phyloP scores from a whole-genome alignment of 495 filamentous ascomycete species.

The Aspergillus mulundensis region DNA sequence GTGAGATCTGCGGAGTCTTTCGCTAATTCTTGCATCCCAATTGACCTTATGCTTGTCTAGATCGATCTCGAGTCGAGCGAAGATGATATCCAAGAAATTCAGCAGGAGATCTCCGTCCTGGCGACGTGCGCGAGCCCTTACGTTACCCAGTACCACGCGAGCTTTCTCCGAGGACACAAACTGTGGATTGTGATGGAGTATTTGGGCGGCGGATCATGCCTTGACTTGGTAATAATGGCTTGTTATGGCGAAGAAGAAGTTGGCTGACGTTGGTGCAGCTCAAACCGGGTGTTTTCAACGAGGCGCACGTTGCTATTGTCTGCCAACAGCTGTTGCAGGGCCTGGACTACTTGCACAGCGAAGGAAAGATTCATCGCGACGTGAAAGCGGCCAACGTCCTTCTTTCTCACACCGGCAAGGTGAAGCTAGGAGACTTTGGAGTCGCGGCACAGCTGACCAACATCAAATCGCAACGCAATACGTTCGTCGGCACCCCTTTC shows the following conservation, averaged over 20 bases:
- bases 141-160: slow-evolving; percentile 94
- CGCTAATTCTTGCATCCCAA: slow-evolving; percentile 9
- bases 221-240: slow-evolving; percentile 66
- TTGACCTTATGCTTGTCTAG: slow-evolving; percentile 45
- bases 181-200: slow-evolving; percentile 99
- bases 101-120: slow-evolving; percentile 93
- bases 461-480: slow-evolving; percentile 96
- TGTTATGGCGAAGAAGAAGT: neutral
- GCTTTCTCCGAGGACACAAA: slow-evolving; percentile 90
- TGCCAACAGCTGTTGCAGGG: slow-evolving; percentile 87
- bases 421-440: slow-evolving; percentile 97
- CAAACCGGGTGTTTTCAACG: slow-evolving; percentile 86
- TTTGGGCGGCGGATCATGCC: slow-evolving; percentile 85
- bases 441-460: slow-evolving; percentile 95
- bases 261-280: slow-evolving; percentile 51
- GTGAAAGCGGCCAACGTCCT: slow-evolving; percentile 96
- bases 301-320: slow-evolving; percentile 91
- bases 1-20: slow-evolving; percentile 43
- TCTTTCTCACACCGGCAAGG: slow-evolving; percentile 80
- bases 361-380: slow-evolving; percentile 96
- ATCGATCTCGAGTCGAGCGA: slow-evolving; percentile 98
- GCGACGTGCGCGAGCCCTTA: slow-evolving; percentile 89
- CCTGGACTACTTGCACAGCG: slow-evolving; percentile 87
- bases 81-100: slow-evolving; percentile 96
- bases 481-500: slow-evolving; percentile 97